Percentiles rank a stretch among this genome's conserved stretches.
These are phyloP conservation scores for Hericium rajendrae DNA, from an alignment of 768 basidiomycete species.

Conservation along the genomic window DNA sequence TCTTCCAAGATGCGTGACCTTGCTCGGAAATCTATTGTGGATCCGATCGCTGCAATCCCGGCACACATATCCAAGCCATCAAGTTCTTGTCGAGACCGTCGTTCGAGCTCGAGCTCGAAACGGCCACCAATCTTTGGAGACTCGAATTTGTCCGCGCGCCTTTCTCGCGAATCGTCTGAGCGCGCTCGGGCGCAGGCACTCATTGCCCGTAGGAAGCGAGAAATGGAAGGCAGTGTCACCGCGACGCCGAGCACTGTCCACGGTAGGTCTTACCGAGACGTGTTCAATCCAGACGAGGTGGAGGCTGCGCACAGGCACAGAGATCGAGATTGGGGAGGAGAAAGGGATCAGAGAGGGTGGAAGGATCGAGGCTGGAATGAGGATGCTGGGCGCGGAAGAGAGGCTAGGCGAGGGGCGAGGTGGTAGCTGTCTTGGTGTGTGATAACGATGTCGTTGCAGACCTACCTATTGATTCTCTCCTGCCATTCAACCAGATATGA, in stretches of 20 bases:
- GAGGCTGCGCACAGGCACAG: constrained; percentile 55
- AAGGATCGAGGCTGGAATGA: neutral
- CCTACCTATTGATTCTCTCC: too few relatives aligned
- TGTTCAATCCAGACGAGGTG: constrained; percentile 62
- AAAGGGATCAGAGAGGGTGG: neutral
- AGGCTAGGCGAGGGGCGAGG: neutral
- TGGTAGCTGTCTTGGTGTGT: neutral
- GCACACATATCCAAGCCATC: constrained; percentile 34
- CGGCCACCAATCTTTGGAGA: constrained; percentile 13
- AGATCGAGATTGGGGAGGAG: constrained; percentile 11
- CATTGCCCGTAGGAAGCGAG: constrained; percentile 54
- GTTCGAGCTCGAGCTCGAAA: too few relatives aligned
- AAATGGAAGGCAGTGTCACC: constrained; percentile 49
- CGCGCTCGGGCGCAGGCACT: constrained; percentile 67
- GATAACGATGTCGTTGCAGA: too few relatives aligned
- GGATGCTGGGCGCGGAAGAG: neutral
- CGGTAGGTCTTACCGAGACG: constrained; percentile 43
- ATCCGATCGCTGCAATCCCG: constrained; percentile 69
- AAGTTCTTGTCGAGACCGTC: neutral
- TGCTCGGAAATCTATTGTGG: constrained; percentile 50
- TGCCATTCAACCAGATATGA: too few relatives aligned
- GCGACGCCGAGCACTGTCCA: constrained; percentile 65
- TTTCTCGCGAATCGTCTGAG: constrained; percentile 67
- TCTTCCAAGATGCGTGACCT: constrained; percentile 48
- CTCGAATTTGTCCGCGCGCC: constrained; percentile 36